Percentiles rank a stretch among this genome's conserved stretches.
Conservation (phyloP, 73 alveolate species). For the Paramecium sonneborni region DNA sequence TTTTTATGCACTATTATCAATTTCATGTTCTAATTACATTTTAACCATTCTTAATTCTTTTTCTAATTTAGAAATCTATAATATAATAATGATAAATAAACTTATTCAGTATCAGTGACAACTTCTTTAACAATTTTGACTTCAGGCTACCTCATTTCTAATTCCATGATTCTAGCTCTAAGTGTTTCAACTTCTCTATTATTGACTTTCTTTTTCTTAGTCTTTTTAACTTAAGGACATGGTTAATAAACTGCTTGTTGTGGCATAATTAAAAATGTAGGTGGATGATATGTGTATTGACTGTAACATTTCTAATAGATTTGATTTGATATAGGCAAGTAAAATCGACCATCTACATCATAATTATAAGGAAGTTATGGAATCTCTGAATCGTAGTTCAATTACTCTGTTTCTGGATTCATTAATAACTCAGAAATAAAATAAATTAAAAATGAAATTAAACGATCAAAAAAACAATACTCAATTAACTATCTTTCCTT, state of each 20-base stretch:
- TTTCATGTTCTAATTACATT: conserved; percentile 7
- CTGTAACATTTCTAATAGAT: background rate
- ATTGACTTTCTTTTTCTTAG: background rate
- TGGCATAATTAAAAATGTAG: background rate
- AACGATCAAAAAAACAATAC: conserved; percentile 17
- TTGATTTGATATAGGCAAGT: background rate
- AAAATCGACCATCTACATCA: conserved; percentile 17
- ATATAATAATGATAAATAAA: background rate
- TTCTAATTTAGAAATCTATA: background rate
- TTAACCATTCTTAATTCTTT: conserved; percentile 16
- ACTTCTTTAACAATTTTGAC: conserved; percentile 16
- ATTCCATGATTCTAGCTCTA: conserved; percentile 32
- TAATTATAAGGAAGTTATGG: background rate
- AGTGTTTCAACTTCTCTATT: conserved; percentile 8
- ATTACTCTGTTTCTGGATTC: background rate
- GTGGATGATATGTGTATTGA: conserved; percentile 19
- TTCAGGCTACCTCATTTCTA: conserved; percentile 30
- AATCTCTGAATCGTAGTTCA: background rate
- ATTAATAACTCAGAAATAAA: background rate
- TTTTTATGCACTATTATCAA: background rate
- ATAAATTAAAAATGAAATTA: conserved; percentile 4
- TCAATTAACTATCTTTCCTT: conserved; percentile 2
- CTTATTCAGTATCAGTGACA: background rate
- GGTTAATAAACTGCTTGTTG: background rate
- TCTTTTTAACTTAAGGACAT: background rate